Percentiles rank a stretch among this genome's conserved stretches.
Conservation (phyloP, 169 alveolate species). For the Plasmodium sp. region DNA sequence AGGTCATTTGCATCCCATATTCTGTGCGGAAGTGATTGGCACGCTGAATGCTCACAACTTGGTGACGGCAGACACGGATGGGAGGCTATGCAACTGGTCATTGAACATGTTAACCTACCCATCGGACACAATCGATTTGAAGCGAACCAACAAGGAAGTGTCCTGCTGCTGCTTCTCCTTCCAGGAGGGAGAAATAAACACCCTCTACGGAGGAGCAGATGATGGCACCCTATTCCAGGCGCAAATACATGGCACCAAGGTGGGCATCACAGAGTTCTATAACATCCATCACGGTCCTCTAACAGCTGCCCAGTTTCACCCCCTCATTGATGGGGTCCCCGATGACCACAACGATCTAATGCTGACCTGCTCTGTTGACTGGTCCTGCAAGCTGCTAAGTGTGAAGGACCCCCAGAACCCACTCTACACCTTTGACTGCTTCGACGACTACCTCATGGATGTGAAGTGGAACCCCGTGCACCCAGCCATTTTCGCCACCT, state of each 20-base stretch:
- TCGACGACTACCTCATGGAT: conserved; percentile 88
- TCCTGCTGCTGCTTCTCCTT: conserved; percentile 51
- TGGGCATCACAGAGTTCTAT: conserved; percentile 75
- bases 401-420: conserved; percentile 78
- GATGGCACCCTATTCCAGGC: conserved; percentile 73
- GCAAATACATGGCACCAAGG: conserved; percentile 67
- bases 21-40: conserved; percentile 91
- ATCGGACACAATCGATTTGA: conserved; percentile 81
- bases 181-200: conserved; percentile 72
- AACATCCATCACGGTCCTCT: conserved; percentile 87
- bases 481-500: conserved; percentile 62
- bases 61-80: conserved; percentile 90
- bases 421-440: conserved; percentile 80
- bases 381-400: conserved; percentile 90
- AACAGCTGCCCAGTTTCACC: conserved; percentile 83
- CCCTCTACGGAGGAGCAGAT: conserved; percentile 74
- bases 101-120: conserved; percentile 88
- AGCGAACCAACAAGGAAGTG: conserved; percentile 52
- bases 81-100: conserved; percentile 93
- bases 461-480: conserved; percentile 85
- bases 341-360: conserved; percentile 82
- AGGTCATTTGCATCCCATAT: conserved; percentile 91
- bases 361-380: conserved; percentile 88
- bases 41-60: conserved; percentile 92
- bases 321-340: conserved; percentile 74